A percentile compares a stretch with the other conserved stretches of the same genome.
Conservation (phyloP, 768 basidiomycete genomes). For the Chalciporus sphaerocephalus region DNA sequence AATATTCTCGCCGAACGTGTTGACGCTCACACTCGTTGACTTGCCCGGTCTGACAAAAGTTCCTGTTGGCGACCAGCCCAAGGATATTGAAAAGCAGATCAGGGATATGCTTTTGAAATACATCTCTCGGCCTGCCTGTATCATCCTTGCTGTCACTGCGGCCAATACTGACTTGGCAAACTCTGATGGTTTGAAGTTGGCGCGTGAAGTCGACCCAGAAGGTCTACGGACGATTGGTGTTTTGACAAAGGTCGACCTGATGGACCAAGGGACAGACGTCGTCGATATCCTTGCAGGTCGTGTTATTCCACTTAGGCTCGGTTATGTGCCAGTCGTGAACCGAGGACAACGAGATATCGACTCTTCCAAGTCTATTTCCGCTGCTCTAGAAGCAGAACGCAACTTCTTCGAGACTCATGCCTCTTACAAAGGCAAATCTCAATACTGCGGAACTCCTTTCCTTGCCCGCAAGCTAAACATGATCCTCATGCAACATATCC, state of each 20-base stretch:
- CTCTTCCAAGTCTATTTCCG: slow-evolving; percentile 72
- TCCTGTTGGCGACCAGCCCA: slow-evolving; percentile 93
- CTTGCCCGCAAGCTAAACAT: slow-evolving; percentile 92
- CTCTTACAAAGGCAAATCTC: slow-evolving; percentile 89
- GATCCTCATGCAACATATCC: slow-evolving; percentile 99
- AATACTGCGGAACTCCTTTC: slow-evolving; percentile 97
- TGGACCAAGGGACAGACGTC: slow-evolving; percentile 98
- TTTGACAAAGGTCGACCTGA: slow-evolving; percentile 95
- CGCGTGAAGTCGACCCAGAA: slow-evolving; percentile 95
- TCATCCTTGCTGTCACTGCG: slow-evolving; percentile 92
- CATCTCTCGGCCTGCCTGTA: slow-evolving; percentile 92
- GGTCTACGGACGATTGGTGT: slow-evolving; percentile 97
- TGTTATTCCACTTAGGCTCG: slow-evolving; percentile 91
- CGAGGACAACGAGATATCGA: slow-evolving; percentile 98
- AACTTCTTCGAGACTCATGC: slow-evolving; percentile 93
- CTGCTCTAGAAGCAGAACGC: slow-evolving; percentile 85
- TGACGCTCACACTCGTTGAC: slow-evolving; percentile 96
- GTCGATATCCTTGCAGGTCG: slow-evolving; percentile 98
- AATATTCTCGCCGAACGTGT: slow-evolving; percentile 94
- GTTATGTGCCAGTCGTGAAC: slow-evolving; percentile 98
- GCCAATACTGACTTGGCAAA: slow-evolving; percentile 98
- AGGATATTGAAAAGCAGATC: slow-evolving; percentile 97
- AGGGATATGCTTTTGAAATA: slow-evolving; percentile 94
- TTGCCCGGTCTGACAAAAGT: slow-evolving; percentile 94
- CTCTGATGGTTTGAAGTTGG: slow-evolving; percentile 95